Conservation (phyloP, 75 land plant species). For the Selaginella tamariscina region DNA sequence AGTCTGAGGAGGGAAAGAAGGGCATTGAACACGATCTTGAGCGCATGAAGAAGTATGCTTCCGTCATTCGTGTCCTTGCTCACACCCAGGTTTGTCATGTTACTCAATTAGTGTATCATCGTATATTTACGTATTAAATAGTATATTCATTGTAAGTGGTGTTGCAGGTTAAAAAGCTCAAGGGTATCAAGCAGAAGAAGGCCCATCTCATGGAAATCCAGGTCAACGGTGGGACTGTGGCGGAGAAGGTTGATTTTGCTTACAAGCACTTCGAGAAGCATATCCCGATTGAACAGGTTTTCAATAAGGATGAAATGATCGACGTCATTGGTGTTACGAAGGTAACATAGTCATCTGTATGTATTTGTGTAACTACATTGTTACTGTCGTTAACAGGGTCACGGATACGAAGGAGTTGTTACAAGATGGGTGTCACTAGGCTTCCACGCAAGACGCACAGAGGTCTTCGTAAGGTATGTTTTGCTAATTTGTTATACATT, state of each 20-base stretch:
- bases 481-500: too few relatives aligned
- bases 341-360: too few relatives aligned
- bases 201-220: conserved; percentile 89
- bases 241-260: conserved; percentile 78
- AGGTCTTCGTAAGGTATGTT: conserved; percentile 72
- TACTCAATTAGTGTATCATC: neutral
- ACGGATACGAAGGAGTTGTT: conserved; percentile 91
- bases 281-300: conserved; percentile 65
- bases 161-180: conserved; percentile 59
- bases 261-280: conserved; percentile 71
- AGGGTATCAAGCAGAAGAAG: conserved; percentile 82
- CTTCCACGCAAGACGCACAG: conserved; percentile 71
- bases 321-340: conserved; percentile 83
- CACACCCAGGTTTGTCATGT: conserved; percentile 57
- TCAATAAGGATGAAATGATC: conserved; percentile 90
- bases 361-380: too few relatives aligned
- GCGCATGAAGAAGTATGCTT: conserved; percentile 60
- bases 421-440: conserved; percentile 85
- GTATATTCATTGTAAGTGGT: neutral
- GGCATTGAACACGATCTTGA: conserved; percentile 50
- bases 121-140: neutral
- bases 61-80: conserved; percentile 58
- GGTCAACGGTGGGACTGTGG: conserved; percentile 67
- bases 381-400: too few relatives aligned
- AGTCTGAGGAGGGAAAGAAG: conserved; percentile 61